Evolutionary conservation across 2,329 filamentous ascomycete species (phyloP).

Genomic region (Apiospora malaysiana): DNA sequence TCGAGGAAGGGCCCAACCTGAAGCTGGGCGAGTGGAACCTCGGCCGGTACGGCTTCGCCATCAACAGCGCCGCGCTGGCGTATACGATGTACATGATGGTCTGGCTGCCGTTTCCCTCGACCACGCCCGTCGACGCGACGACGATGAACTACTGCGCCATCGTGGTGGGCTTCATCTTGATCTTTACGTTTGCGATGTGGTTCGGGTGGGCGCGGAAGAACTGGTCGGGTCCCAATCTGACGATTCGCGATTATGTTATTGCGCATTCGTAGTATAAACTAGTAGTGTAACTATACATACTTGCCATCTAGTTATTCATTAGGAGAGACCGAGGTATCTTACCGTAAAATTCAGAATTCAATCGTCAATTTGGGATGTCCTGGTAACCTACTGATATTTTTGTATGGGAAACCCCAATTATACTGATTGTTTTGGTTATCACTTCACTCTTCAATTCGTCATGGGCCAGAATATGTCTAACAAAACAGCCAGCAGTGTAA

Average conservation of each 20-base stretch:
- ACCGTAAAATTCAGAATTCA: too few relatives aligned
- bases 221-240: not conserved
- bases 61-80: slow-evolving; percentile 43
- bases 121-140: slow-evolving; percentile 39
- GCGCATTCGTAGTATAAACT: too few relatives aligned
- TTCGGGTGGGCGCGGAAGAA: slow-evolving; percentile 4
- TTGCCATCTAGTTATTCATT: too few relatives aligned
- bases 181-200: not conserved
- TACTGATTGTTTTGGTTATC: too few relatives aligned
- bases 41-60: slow-evolving; percentile 34
- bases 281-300: too few relatives aligned
- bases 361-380: too few relatives aligned
- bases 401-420: too few relatives aligned
- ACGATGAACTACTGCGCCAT: slow-evolving; percentile 44
- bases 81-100: slow-evolving; percentile 41
- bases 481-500: too few relatives aligned
- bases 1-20: slow-evolving; percentile 31
- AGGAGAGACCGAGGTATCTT: too few relatives aligned
- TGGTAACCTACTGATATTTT: too few relatives aligned
- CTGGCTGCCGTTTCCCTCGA: slow-evolving; percentile 42
- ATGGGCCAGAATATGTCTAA: too few relatives aligned
- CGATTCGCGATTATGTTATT: not conserved
- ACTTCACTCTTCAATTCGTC: too few relatives aligned
- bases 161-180: not conserved
- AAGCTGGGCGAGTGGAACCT: slow-evolving; percentile 40